Percentiles rank a stretch among this genome's conserved stretches.
Conservation (phyloP, 2,329 filamentous ascomycete species). For the Fusarium guadeloupense region DNA sequence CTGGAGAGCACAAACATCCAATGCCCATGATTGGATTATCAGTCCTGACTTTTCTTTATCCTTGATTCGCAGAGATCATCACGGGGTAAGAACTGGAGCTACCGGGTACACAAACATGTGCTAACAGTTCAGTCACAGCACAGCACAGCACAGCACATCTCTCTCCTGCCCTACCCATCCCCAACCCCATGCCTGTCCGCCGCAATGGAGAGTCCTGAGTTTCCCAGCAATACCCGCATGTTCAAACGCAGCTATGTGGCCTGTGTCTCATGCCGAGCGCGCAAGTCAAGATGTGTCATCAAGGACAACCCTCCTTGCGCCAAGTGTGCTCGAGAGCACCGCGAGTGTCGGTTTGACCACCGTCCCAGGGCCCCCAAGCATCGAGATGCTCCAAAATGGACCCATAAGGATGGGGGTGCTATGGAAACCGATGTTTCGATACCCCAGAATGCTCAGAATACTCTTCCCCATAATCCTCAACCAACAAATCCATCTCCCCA, state of each 20-base stretch:
- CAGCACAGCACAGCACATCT: too few relatives aligned
- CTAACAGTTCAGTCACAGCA: not conserved
- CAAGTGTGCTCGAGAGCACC: constrained; percentile 27
- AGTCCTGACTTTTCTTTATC: not conserved
- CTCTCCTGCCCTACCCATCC: not conserved
- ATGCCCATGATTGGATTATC: not conserved
- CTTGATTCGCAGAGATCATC: not conserved
- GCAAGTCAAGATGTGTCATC: constrained; percentile 27
- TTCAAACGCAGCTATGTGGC: constrained; percentile 35
- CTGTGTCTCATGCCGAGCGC: constrained; percentile 25
- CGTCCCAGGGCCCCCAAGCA: constrained; percentile 19
- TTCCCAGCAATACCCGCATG: constrained; percentile 1
- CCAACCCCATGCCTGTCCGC: not conserved
- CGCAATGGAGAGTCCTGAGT: constrained; percentile 16
- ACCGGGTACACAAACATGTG: not conserved
- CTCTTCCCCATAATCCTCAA: not conserved
- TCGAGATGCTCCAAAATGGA: constrained; percentile 21
- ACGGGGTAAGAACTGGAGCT: not conserved
- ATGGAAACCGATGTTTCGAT: not conserved
- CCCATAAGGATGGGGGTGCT: not conserved
- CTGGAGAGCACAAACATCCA: not conserved
- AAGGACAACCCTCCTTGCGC: constrained; percentile 31
- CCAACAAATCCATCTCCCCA: not conserved
- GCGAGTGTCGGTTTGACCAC: constrained; percentile 26
- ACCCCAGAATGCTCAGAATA: not conserved